Base-by-base conservation (phyloP, 192 early-diverging fungal species). In the Ambispora gerdemannii region DNA sequence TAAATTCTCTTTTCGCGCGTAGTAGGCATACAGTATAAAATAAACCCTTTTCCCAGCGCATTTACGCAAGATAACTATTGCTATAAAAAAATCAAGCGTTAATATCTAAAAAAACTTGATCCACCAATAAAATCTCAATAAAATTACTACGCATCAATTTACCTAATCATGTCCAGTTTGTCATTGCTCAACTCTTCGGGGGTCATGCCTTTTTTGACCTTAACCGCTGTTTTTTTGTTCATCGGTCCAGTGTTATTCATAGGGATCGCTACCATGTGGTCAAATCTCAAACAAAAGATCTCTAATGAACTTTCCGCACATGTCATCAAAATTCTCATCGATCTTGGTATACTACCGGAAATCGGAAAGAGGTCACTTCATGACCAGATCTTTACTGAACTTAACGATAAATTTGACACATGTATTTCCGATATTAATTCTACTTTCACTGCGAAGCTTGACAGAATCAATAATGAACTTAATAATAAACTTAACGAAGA, bases 401-500 rank as follows among this genome's bases (percentile, higher is more conserved):
- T n/a, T n/a, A n/a, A n/a, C n/a, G n/a, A n/a, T n/a, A n/a, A n/a
- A n/a, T n/a, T n/a, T n/a, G n/a, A n/a, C n/a, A n/a, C n/a, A n/a
- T n/a, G n/a, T n/a, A 7, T 61, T 1, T 15, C n/a, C 32, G 30
- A 60, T 3, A 30, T 59, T 59, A 59, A 59, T 59, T 10, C 4
- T 59, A 6, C n/a, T 59, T 25, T 59, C 13, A 59, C 56, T 59
- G 56, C 2, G 56, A 13, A 59, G 24, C 3, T 59, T 28, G 56
- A 31, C 3, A 59, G 56, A 59, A 3, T 59, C 56, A 3, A 31
- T 60, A 19, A 28, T 60, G 32, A 31, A 25, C 28, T 60, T 31
- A 17, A 60, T 31, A 60, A 60, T 31, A 60, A 60, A 60, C 58
- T 60, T 60, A 60, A 31, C 58, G 28, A 28, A 31, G 58, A 60